Base-by-base conservation (phyloP, 345 rosid species). In the Rhodamnia argentea region DNA sequence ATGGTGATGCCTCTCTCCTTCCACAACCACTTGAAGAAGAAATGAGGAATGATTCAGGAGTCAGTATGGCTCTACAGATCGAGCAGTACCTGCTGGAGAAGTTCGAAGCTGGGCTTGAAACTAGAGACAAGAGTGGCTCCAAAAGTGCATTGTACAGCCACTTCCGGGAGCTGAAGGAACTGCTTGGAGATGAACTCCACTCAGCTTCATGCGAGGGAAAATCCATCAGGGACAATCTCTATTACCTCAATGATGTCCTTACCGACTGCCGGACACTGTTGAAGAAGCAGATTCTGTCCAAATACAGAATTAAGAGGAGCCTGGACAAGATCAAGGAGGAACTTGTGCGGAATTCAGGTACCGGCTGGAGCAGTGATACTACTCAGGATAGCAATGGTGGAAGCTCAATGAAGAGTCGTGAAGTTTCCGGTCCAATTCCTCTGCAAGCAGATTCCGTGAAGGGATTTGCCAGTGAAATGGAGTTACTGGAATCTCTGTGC, bases 241-340 rank as follows among this genome's bases (percentile, higher is more conserved):
- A 83, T 57, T 27, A 47, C 75, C 87, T 87, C 55, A 83, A 86
- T 82, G 58, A 88, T 53, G 15, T 83, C 44, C 52, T 85, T 81
- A 27, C 44, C 10, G 86, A 85, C 29, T 83, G 82, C 4, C 82
- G 75, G 81, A 22, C 70, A 22, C 44, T 82, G 84, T 82, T 86
- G 50, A 52, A 62, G 76, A 86, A 50, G 50, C 57, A 40, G n/a
- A 40, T 37, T 51, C 82, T 53, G 13, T 13, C 23, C 82, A 70
- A 16, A 0, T 37, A 14, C 37, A 62, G 88, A 52, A 64, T 40
- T 40, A 29, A 24, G 15, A 83, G 57, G n/a, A 42, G 27, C 57
- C 55, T 51, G 82, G 29, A 40, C 22, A 55, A 51, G 15, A 70
- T 83, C 42, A 24, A 52, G 83, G 58, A 37, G 50, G 74, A 27